Evolutionary conservation across 129 eudicot species (phyloP).

Genomic region (Pulicaria dysenterica): DNA sequence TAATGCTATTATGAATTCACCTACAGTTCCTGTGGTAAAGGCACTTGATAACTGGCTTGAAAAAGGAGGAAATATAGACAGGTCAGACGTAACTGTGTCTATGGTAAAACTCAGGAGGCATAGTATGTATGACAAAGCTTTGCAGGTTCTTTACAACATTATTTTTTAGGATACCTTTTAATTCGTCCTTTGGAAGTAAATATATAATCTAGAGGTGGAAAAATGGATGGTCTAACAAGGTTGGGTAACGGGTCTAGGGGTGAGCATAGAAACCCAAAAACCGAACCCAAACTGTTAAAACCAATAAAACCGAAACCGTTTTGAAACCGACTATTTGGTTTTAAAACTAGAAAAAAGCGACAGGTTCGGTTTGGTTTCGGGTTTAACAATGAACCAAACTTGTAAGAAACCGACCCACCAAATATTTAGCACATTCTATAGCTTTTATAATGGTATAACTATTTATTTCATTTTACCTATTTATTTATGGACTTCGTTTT

Average conservation of each 20-base stretch:
- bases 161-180: not conserved
- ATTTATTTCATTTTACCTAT: no score
- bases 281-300: no score
- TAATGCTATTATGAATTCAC: constrained; percentile 46
- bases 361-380: no score
- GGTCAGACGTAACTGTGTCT: constrained; percentile 30
- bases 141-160: constrained; percentile 55
- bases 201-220: not conserved
- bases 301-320: no score
- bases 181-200: not conserved
- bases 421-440: no score
- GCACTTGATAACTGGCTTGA: constrained; percentile 62
- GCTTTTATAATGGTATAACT: no score
- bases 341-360: no score
- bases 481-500: no score
- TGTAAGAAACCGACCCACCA: no score
- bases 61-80: constrained; percentile 51
- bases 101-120: constrained; percentile 48
- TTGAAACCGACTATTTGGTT: no score
- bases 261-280: no score
- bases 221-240: not conserved
- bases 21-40: constrained; percentile 33
- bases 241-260: not conserved
- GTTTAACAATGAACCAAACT: no score
- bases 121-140: constrained; percentile 57